phyloP scores from a whole-genome alignment of 371 early-diverging fungal genomes.

The Mortierella sp. region DNA sequence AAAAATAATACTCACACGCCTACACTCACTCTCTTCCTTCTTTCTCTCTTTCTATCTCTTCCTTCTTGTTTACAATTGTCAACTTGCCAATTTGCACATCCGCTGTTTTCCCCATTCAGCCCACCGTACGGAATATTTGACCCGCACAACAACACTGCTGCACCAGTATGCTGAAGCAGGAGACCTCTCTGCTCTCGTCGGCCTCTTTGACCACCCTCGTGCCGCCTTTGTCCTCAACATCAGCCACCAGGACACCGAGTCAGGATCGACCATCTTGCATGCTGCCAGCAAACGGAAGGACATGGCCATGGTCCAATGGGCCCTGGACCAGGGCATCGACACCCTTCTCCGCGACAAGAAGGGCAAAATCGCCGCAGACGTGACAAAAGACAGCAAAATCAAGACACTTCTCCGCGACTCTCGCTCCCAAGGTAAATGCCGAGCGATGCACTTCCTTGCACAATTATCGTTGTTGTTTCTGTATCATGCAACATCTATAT shows the following conservation, averaged over 20 bases:
- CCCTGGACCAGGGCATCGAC: slow-evolving; percentile 78
- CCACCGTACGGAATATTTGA: slow-evolving; percentile 55
- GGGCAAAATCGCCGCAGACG: slow-evolving; percentile 72
- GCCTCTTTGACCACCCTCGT: slow-evolving; percentile 61
- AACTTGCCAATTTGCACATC: not conserved
- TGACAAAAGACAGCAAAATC: slow-evolving; percentile 66
- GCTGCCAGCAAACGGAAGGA: slow-evolving; percentile 70
- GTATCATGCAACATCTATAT: no score
- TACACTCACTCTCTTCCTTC: not conserved
- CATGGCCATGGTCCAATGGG: slow-evolving; percentile 74
- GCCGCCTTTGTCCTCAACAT: slow-evolving; percentile 68
- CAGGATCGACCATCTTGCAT: slow-evolving; percentile 76
- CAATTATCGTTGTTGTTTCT: no score
- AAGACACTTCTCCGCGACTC: slow-evolving; percentile 69
- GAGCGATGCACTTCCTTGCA: no score
- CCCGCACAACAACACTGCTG: slow-evolving; percentile 47
- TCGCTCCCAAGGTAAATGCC: slow-evolving; percentile 50
- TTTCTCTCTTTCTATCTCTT: not conserved
- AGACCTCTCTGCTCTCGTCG: slow-evolving; percentile 55
- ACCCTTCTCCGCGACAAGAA: slow-evolving; percentile 75
- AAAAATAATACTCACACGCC: not conserved
- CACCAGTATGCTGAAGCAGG: slow-evolving; percentile 53
- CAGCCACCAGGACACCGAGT: slow-evolving; percentile 70
- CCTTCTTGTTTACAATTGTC: not conserved
- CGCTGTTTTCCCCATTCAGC: slow-evolving; percentile 22